Conservation (phyloP, 2,329 filamentous ascomycete species). For the Ophiobolus disseminans region DNA sequence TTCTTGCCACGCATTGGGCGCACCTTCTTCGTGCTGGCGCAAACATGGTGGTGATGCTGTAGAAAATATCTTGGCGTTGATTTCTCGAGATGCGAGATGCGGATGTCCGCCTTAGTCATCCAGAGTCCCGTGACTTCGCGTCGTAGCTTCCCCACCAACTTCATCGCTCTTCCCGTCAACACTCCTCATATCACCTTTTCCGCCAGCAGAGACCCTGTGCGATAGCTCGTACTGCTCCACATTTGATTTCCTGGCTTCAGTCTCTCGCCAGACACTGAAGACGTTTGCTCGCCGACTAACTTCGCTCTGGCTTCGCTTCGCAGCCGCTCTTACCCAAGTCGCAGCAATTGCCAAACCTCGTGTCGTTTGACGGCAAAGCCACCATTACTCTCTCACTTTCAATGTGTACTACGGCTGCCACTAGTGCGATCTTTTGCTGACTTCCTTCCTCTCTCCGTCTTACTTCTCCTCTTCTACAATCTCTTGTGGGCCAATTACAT, state of each 20-base stretch:
- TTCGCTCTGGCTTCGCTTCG: constrained; percentile 10
- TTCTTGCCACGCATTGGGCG: constrained; percentile 60
- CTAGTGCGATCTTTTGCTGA: not conserved
- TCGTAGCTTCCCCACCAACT: not conserved
- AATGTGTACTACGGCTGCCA: not conserved
- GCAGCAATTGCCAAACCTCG: not conserved
- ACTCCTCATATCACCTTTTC: too few species aligned
- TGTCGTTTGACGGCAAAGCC: not conserved
- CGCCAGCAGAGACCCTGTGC: too few species aligned
- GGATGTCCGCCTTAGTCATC: constrained; percentile 24
- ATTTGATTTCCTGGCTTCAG: not conserved
- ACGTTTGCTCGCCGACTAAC: constrained; percentile 16
- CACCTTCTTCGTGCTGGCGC: constrained; percentile 66
- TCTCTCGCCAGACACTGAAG: not conserved
- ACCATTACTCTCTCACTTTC: constrained; percentile 17
- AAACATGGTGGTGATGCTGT: constrained; percentile 62
- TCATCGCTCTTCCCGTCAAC: constrained; percentile 3
- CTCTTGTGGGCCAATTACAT: not conserved
- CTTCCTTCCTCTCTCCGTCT: not conserved
- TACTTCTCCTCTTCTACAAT: constrained; percentile 3
- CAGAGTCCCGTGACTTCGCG: constrained; percentile 18
- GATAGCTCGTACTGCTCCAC: not conserved
- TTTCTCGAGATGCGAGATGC: constrained; percentile 28
- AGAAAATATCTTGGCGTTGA: constrained; percentile 21
- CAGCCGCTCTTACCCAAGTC: constrained; percentile 25